Base-by-base conservation (phyloP, 805 yeast species). In the Ogataea ganodermae region DNA sequence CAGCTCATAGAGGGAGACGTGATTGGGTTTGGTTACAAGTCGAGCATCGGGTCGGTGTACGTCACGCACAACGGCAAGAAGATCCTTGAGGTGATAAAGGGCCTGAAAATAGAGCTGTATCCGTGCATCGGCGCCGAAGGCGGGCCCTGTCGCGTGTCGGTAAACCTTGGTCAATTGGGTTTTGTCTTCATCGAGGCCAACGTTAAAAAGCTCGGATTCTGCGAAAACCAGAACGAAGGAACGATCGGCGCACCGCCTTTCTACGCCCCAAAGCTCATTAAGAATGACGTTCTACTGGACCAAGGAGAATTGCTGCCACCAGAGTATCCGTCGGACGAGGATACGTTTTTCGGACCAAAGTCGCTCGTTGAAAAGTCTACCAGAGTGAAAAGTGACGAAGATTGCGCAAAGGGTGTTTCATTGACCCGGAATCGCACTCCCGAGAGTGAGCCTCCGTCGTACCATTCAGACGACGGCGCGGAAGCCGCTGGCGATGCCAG, bases 141-240 rank as follows among this genome's bases (percentile, higher is more conserved):
- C 62, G 66, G 77, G 65, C 46, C 75, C 50, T 63, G 81, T 68
- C 46, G 75, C 71, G 79, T 78, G 60, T 51, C 78, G 64, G 70
- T 81, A 69, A 55, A 96, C 84, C 68, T 94, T 44, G 99, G 99
- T 7, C 94, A 88, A 58, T 71, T 81, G 46, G 97, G 97, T 2
- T 90, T 81, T 69, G 96, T 91, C 0, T 89, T 79, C 60, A 88
- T 91, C 42, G 97, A 90, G 61, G 97, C 90, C 1, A 89, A 90
- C 62, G 83, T 79, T 13, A 67, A 80, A 48, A 78, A 78, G 59
- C 72, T 78, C 44, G 84, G 83, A 4, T 79, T 79, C 52, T 75
- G 81, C 48, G 76, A 80, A 20, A 72, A 73, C 24, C 73, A 72
- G 43, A 69, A 69, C 49, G 73, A 69, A 46, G 73, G 72, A 2